phyloP scores from a whole-genome alignment of 2,329 filamentous ascomycete species.

The Aspergillus carbonarius region DNA sequence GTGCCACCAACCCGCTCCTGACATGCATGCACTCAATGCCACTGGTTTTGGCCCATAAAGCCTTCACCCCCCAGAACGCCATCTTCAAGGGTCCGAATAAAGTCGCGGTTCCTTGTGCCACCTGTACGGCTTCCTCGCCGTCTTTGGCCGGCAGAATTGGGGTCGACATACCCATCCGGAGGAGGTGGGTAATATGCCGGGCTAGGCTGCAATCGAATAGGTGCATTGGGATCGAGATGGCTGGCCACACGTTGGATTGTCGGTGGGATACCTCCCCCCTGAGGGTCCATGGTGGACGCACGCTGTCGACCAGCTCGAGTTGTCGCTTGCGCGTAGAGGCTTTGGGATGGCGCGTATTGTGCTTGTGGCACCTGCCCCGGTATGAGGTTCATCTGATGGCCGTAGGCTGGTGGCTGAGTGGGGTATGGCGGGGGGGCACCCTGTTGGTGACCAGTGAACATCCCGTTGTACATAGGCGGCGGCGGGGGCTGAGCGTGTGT shows the following conservation, averaged over 20 bases:
- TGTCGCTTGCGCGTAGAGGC: constrained; percentile 70
- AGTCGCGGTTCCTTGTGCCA: constrained; percentile 68
- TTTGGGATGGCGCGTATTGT: constrained; percentile 71
- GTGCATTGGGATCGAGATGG: constrained; percentile 90
- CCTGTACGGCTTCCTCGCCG: constrained; percentile 72
- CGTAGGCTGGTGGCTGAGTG: constrained; percentile 68
- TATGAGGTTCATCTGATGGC: constrained; percentile 69
- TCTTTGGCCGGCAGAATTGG: constrained; percentile 63
- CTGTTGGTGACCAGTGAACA: constrained; percentile 69
- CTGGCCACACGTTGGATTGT: constrained; percentile 93
- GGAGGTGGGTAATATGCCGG: constrained; percentile 96
- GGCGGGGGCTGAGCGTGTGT: constrained; percentile 47
- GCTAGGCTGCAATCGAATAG: constrained; percentile 90
- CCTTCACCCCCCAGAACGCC: constrained; percentile 83
- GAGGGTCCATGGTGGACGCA: constrained; percentile 94
- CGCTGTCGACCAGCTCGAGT: constrained; percentile 79
- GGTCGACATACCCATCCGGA: constrained; percentile 73
- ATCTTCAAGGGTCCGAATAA: constrained; percentile 93
- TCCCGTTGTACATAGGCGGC: constrained; percentile 69
- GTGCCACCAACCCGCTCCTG: constrained; percentile 6
- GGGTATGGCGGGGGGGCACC: constrained; percentile 78
- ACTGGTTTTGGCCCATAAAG: constrained; percentile 76
- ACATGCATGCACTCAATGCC: constrained; percentile 51
- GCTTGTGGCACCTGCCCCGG: constrained; percentile 64
- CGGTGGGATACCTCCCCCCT: constrained; percentile 86